phyloP scores from a whole-genome alignment of 108 stramenopile species.

The Fragilariopsis cylindrus region DNA sequence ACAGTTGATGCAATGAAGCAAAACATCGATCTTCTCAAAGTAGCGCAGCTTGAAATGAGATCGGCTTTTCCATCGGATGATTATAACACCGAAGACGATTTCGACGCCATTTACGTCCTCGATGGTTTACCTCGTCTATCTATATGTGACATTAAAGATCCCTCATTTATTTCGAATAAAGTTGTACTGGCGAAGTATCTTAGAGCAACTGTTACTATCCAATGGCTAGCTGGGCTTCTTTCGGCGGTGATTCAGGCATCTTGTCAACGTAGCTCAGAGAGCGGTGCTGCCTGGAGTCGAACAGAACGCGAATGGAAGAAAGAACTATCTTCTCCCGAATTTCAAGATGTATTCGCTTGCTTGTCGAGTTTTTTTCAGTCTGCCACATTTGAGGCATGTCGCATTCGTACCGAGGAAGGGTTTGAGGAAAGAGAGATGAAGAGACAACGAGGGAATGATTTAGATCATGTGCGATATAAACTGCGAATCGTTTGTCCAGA shows the following conservation, averaged over 20 bases:
- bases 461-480: conserved; percentile 48
- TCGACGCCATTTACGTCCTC: conserved; percentile 51
- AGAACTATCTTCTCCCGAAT: conserved; percentile 54
- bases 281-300: conserved; percentile 48
- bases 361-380: conserved; percentile 63
- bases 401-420: conserved; percentile 59
- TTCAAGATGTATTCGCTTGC: conserved; percentile 44
- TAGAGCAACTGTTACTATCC: conserved; percentile 48
- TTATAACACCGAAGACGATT: conserved; percentile 13
- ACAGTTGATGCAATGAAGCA: conserved; percentile 45
- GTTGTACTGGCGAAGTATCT: conserved; percentile 38
- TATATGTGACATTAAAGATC: conserved; percentile 43
- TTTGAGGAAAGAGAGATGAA: conserved; percentile 56
- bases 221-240: conserved; percentile 66
- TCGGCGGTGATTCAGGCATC: conserved; percentile 61
- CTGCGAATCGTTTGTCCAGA: conserved; percentile 86
- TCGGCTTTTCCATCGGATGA: conserved; percentile 2
- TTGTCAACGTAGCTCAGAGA: conserved; percentile 52
- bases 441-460: conserved; percentile 29
- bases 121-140: conserved; percentile 54
- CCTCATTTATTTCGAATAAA: background rate
- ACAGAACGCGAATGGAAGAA: conserved; percentile 74
- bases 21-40: conserved; percentile 37
- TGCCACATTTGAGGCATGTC: conserved; percentile 70
- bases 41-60: conserved; percentile 32